A percentile compares a stretch with the other conserved stretches of the same genome.
phyloP scores from a whole-genome alignment of 2,329 filamentous ascomycete species.

The Mycogone perniciosa region DNA sequence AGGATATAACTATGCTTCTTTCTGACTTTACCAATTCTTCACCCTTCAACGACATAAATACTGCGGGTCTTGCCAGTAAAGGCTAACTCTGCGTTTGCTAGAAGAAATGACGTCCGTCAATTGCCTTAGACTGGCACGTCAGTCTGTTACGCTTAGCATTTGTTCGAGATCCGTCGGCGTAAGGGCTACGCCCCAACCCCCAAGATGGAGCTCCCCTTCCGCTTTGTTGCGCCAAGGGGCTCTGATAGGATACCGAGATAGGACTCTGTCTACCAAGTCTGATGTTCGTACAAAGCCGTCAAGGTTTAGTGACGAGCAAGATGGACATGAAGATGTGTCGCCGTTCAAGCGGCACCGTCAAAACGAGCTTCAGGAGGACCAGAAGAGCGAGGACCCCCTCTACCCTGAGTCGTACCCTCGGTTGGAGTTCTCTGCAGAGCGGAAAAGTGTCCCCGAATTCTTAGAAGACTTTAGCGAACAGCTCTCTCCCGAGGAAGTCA shows the following conservation, averaged over 20 bases:
- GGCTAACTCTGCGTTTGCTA: conserved; percentile 30
- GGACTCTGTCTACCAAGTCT: conserved; percentile 19
- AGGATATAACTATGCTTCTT: conserved; percentile 37
- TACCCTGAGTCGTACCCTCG: conserved; percentile 32
- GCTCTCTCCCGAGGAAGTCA: conserved; percentile 24
- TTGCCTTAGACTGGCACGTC: conserved; percentile 31
- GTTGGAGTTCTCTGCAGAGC: conserved; percentile 20
- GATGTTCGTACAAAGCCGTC: conserved; percentile 9
- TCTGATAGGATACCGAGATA: neutral
- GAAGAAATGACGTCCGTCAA: conserved; percentile 32
- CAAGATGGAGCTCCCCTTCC: conserved; percentile 3
- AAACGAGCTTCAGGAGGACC: conserved; percentile 26
- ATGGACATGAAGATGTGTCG: conserved; percentile 22
- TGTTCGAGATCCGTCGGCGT: conserved; percentile 1
- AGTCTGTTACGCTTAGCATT: conserved; percentile 16
- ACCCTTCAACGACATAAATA: conserved; percentile 4
- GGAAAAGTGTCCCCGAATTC: conserved; percentile 31
- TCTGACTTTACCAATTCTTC: conserved; percentile 26
- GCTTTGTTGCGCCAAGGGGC: neutral
- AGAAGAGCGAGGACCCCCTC: conserved; percentile 29
- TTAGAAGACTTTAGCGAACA: conserved; percentile 24
- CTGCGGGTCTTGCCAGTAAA: conserved; percentile 26
- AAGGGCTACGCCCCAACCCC: neutral
- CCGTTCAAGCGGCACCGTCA: conserved; percentile 33
- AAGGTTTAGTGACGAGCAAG: conserved; percentile 15